Evolutionary conservation across 768 basidiomycete species (phyloP), one percentile per base, ranked within the genome.

Genomic region (Suillus discolor): DNA sequence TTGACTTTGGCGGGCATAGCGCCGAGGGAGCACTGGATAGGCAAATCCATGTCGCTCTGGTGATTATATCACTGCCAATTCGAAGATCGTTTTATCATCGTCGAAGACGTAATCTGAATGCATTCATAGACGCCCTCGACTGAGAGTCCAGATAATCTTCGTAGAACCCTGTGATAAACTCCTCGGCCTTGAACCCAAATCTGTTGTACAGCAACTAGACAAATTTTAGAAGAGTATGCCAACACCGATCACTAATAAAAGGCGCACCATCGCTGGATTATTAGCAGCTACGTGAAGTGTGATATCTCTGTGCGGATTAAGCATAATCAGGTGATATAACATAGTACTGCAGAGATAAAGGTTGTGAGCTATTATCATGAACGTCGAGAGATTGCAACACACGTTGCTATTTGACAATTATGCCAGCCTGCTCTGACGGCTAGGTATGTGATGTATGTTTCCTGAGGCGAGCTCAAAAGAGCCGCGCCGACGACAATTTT

Each of bases 141-240:
- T 86, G 79, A 4, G 85, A 76, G 70, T 89, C 86, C n/a, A 93
- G 80, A 73, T 93, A 93, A 53, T 89, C 83, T 53, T 91, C 89
- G 69, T 94, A 94, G 71, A 94, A 94, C 23, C 90, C 91, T 25
- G 85, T 87, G 25, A 94, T 83, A 66, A 93, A 93, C 72, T 91
- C 91, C 76, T 94, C 92, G 0, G 91, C 90, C 69, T 94, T 94
- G 82, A 94, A 93, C 34, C 93, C 92, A 70, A 94, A 93, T 60
- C 87, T 88, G 68, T 94, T 94, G 77, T 94, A 94, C 20, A 94
- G 75, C 5, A 93, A 77, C 92, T 93, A 9, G 11, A 66, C 2
- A 41, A 28, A 1, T n/a, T 45, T 42, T 64, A 34, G 47, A 20
- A 57, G 23, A 67, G 15, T 20, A 11, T 20, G 18, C 6, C 62